These are phyloP conservation scores for Phytophthora pisi DNA, from an alignment of 352 stramenopile species.

Conservation along the genomic window DNA sequence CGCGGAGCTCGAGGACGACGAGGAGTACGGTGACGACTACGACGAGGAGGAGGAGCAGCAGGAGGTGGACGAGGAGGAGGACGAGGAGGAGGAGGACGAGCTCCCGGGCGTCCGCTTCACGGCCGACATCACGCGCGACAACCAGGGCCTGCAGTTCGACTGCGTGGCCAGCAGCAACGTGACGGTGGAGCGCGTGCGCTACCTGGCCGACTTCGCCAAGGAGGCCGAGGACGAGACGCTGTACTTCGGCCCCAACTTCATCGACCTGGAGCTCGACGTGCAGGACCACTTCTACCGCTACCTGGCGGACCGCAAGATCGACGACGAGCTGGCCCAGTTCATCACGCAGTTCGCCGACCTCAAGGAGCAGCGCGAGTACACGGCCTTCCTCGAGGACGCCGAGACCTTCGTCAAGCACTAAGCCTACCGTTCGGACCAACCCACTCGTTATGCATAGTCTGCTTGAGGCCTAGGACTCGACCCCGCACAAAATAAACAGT, in stretches of 20 bases:
- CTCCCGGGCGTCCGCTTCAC: constrained; percentile 81
- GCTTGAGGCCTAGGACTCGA: constrained; percentile 17
- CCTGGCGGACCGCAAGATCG: constrained; percentile 75
- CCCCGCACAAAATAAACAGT: constrained; percentile 22
- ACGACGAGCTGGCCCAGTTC: constrained; percentile 87
- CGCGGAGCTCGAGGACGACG: constrained; percentile 72
- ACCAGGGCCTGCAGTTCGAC: constrained; percentile 82
- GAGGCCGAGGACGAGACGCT: constrained; percentile 63
- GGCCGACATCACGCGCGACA: constrained; percentile 71
- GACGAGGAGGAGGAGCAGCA: constrained; percentile 45
- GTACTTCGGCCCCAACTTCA: constrained; percentile 84
- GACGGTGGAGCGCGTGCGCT: constrained; percentile 80
- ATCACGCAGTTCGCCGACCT: constrained; percentile 85
- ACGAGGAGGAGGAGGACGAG: constrained; percentile 71
- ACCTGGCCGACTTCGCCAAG: constrained; percentile 58
- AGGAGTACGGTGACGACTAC: constrained; percentile 48
- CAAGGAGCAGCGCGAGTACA: constrained; percentile 88
- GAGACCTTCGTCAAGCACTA: constrained; percentile 79
- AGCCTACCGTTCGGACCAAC: constrained; percentile 1
- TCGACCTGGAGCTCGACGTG: constrained; percentile 85
- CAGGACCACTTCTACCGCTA: constrained; percentile 85
- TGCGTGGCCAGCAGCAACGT: constrained; percentile 83
- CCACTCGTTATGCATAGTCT: constrained; percentile 13
- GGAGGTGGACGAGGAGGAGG: constrained; percentile 50
- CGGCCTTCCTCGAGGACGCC: constrained; percentile 75